Evolutionary conservation across 2,329 filamentous ascomycete species (phyloP).

Genomic region (Penicillium sp.): DNA sequence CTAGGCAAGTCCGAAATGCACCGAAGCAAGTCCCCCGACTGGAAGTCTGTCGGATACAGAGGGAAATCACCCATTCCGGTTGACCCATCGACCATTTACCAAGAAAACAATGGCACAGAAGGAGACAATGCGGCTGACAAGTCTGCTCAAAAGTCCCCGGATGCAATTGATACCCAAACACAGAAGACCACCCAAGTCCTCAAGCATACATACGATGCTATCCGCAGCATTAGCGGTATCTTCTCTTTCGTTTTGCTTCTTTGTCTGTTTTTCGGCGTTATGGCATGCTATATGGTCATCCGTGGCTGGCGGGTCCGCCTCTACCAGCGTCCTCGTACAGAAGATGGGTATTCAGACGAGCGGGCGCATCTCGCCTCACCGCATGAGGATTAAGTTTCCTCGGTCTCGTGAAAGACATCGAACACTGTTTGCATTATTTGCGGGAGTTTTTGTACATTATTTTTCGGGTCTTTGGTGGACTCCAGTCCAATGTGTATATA

Average conservation of each 20-base stretch:
- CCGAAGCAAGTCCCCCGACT: slow-evolving; percentile 18
- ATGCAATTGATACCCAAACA: slow-evolving; percentile 14
- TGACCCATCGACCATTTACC: slow-evolving; percentile 12
- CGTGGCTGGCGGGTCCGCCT: slow-evolving; percentile 25
- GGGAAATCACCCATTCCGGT: slow-evolving; percentile 17
- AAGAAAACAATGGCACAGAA: neutral
- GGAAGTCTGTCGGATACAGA: slow-evolving; percentile 15
- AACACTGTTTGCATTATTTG: slow-evolving; percentile 6
- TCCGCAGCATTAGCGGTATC: slow-evolving; percentile 20
- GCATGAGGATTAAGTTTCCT: slow-evolving; percentile 11
- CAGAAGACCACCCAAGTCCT: slow-evolving; percentile 18
- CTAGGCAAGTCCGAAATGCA: slow-evolving; percentile 17
- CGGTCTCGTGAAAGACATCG: neutral
- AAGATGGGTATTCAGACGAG: slow-evolving; percentile 13
- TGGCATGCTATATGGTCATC: slow-evolving; percentile 18
- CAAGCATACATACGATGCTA: slow-evolving; percentile 14
- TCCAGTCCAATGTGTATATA: slow-evolving; percentile 9
- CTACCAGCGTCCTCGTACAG: slow-evolving; percentile 17
- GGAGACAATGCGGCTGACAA: neutral
- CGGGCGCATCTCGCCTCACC: slow-evolving; percentile 10
- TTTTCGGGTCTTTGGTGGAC: neutral
- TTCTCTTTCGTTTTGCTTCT: slow-evolving; percentile 20
- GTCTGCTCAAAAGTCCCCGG: neutral
- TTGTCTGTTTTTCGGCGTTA: slow-evolving; percentile 14
- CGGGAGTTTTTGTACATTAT: slow-evolving; percentile 9